Evolutionary conservation across 345 rosid genomes (phyloP).

Genomic region (Angophora floribunda): DNA sequence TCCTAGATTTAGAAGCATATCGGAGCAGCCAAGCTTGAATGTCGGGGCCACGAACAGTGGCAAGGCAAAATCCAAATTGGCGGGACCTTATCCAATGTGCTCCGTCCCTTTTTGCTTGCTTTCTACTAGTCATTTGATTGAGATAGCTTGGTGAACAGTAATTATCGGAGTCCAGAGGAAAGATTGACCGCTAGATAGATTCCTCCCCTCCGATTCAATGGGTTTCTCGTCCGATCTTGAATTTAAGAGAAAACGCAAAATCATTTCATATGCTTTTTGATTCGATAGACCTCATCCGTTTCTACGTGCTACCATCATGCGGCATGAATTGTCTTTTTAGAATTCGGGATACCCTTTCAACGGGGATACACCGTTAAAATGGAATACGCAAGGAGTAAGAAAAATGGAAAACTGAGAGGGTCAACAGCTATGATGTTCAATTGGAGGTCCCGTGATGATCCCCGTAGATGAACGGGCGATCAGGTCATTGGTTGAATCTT

Average conservation of each 20-base stretch:
- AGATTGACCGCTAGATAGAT: neutral
- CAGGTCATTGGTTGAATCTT: neutral
- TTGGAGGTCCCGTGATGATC: neutral
- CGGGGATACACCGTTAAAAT: neutral
- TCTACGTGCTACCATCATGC: neutral
- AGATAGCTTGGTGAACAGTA: neutral
- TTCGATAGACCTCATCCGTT: rapidly evolving
- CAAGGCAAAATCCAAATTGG: neutral
- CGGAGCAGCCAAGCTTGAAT: neutral
- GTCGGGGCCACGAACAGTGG: neutral
- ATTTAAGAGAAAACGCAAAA: neutral
- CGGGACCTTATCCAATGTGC: neutral
- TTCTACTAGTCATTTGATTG: neutral
- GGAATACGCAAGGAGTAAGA: neutral
- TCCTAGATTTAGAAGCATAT: neutral
- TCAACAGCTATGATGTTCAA: neutral
- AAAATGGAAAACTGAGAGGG: neutral
- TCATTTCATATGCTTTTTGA: rapidly evolving
- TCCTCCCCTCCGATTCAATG: neutral
- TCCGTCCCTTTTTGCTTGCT: neutral
- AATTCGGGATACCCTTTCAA: neutral
- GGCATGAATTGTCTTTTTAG: rapidly evolving
- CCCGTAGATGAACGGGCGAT: neutral
- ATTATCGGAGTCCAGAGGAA: neutral
- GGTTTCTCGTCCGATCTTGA: rapidly evolving